These are phyloP conservation scores for Rusavskia elegans DNA, from an alignment of 495 filamentous ascomycete genomes.

Conservation along the genomic window DNA sequence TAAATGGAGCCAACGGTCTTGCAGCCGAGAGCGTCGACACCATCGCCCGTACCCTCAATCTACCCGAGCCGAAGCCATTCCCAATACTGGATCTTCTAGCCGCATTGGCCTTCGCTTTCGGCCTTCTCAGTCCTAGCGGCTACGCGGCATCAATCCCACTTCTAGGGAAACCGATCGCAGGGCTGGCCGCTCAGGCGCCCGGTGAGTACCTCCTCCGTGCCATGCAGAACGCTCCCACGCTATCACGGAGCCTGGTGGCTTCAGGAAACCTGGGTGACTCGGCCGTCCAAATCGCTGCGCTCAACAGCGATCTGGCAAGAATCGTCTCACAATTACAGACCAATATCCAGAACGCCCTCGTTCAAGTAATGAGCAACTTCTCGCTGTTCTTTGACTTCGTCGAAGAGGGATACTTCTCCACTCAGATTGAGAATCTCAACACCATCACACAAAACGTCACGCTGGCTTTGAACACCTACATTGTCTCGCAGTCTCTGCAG, in stretches of 20 bases:
- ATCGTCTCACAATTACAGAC: conserved; percentile 3
- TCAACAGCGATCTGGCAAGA: conserved; percentile 1
- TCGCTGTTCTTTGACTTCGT: conserved; percentile 3
- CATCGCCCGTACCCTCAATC: neutral
- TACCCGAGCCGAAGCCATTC: neutral
- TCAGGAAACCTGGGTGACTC: neutral
- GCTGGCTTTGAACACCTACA: conserved; percentile 4
- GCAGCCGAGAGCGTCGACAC: neutral
- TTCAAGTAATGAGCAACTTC: conserved; percentile 7
- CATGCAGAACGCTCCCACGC: conserved; percentile 3
- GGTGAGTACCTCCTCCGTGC: conserved; percentile 1
- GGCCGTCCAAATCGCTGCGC: neutral
- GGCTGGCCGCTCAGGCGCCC: neutral
- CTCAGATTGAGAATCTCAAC: conserved; percentile 1
- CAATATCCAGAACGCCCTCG: conserved; percentile 7
- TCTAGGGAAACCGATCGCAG: neutral
- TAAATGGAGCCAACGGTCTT: conserved; percentile 1
- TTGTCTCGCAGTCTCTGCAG: conserved; percentile 5
- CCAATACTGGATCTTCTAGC: neutral
- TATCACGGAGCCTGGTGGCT: conserved; percentile 1
- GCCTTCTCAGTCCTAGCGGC: conserved; percentile 1
- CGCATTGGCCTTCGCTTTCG: neutral
- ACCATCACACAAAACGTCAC: conserved; percentile 7
- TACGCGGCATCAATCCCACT: neutral
- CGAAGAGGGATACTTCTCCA: conserved; percentile 6